phyloP scores from a whole-genome alignment of 345 rosid species.

The Pugionium cornutum region DNA sequence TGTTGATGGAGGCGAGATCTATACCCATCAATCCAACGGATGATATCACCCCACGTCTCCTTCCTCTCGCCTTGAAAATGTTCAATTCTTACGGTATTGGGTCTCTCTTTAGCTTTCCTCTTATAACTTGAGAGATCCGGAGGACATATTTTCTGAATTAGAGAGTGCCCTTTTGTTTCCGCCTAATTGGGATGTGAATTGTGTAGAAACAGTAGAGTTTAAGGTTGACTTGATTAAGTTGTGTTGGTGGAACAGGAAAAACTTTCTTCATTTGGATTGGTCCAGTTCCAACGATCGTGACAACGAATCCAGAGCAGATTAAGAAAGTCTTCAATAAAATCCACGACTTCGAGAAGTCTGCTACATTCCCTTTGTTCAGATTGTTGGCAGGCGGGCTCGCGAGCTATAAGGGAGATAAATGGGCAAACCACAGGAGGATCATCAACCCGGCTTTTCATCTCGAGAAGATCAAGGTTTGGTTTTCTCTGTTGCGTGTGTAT shows the following conservation, averaged over 20 bases:
- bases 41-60: conserved; percentile 41
- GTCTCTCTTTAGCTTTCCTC: background rate
- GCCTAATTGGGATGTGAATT: background rate
- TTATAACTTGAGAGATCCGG: background rate
- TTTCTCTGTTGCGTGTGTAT: background rate
- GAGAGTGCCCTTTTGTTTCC: background rate
- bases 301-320: conserved; percentile 45
- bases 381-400: conserved; percentile 42
- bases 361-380: conserved; percentile 37
- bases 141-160: background rate
- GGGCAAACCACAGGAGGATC: conserved; percentile 54
- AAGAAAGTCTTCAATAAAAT: conserved; percentile 43
- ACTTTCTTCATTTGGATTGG: conserved; percentile 50
- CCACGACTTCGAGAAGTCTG: conserved; percentile 40
- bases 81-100: conserved; percentile 43
- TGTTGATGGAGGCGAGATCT: conserved; percentile 40
- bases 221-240: conserved; percentile 16
- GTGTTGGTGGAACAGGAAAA: conserved; percentile 42
- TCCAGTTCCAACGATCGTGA: conserved; percentile 42
- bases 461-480: conserved; percentile 53
- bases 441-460: conserved; percentile 55
- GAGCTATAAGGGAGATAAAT: conserved; percentile 44
- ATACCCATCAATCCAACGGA: conserved; percentile 41
- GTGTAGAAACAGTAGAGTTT: background rate
- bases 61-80: conserved; percentile 42